A percentile compares a stretch with the other conserved stretches of the same genome.
Conservation (phyloP, 768 basidiomycete species). For the Mycena albidolilacea region DNA sequence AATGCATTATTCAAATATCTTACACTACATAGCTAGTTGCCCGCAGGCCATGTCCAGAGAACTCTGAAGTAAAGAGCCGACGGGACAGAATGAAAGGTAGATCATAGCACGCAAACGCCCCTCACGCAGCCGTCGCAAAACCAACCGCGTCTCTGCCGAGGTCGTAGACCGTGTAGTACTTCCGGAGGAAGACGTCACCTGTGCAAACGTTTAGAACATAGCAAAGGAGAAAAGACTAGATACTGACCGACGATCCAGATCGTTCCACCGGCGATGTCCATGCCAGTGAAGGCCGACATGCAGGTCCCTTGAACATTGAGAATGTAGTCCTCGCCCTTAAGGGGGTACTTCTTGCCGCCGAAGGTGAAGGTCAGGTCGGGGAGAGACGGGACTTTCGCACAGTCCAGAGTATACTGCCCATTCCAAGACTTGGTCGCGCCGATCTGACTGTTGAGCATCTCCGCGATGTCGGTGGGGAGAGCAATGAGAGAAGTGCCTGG, state of each 20-base stretch:
- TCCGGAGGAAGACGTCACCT: slow-evolving; percentile 94
- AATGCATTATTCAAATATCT: slow-evolving; percentile 27
- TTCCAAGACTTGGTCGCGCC: slow-evolving; percentile 97
- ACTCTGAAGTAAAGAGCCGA: background rate
- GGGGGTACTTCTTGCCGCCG: slow-evolving; percentile 81
- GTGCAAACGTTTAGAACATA: slow-evolving; percentile 20
- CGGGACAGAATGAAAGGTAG: background rate
- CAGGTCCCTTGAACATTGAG: slow-evolving; percentile 93
- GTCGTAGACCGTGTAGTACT: slow-evolving; percentile 94
- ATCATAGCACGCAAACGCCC: background rate
- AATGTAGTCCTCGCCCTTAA: slow-evolving; percentile 91
- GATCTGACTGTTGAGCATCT: slow-evolving; percentile 97
- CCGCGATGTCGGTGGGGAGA: slow-evolving; percentile 93
- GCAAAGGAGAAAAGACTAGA: slow-evolving; percentile 35
- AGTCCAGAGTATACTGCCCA: slow-evolving; percentile 95
- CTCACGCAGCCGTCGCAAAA: slow-evolving; percentile 66
- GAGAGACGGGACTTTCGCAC: slow-evolving; percentile 84
- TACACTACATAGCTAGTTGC: slow-evolving; percentile 35
- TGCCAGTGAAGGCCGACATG: slow-evolving; percentile 92
- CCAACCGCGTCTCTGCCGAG: slow-evolving; percentile 85
- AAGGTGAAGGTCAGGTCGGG: slow-evolving; percentile 91
- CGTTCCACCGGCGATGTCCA: slow-evolving; percentile 89
- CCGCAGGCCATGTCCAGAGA: slow-evolving; percentile 11
- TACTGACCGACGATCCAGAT: slow-evolving; percentile 87
- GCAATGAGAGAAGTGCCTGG: slow-evolving; percentile 93